These are phyloP conservation scores for Tylopilus felleus DNA, from an alignment of 768 basidiomycete genomes.

Conservation along the genomic window DNA sequence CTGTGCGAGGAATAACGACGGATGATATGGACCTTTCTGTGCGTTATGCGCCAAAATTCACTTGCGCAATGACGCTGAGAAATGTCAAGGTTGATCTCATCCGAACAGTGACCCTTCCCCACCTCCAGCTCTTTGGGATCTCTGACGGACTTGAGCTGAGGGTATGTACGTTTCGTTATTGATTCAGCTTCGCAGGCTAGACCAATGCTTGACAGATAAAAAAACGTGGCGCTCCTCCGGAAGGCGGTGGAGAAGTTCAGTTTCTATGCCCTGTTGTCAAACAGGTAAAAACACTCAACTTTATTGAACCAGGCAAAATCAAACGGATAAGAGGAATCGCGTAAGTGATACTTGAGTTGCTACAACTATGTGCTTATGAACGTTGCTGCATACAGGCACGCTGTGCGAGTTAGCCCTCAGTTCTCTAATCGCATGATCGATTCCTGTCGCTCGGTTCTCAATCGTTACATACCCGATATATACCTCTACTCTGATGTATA, in stretches of 20 bases:
- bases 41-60: constrained; percentile 25
- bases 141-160: constrained; percentile 87
- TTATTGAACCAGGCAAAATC: constrained; percentile 87
- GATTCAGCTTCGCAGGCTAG: not conserved
- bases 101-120: constrained; percentile 86
- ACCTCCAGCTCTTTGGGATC: constrained; percentile 86
- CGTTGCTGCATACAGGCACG: constrained; percentile 57
- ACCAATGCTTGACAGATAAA: constrained; percentile 60
- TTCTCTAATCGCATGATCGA: constrained; percentile 99
- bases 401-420: constrained; percentile 94
- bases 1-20: constrained; percentile 86
- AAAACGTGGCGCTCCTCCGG: constrained; percentile 87
- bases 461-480: constrained; percentile 96
- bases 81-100: constrained; percentile 73
- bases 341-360: constrained; percentile 45
- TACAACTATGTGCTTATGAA: not conserved
- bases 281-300: constrained; percentile 89
- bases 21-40: constrained; percentile 92
- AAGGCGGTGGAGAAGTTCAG: constrained; percentile 90
- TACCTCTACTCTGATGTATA: constrained; percentile 98
- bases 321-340: constrained; percentile 94
- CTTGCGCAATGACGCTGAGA: constrained; percentile 2
- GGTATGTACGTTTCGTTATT: constrained; percentile 39
- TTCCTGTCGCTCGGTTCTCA: constrained; percentile 85
- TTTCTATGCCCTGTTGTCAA: constrained; percentile 92